Conservation (phyloP, 1,139 yeast genomes). For the Pichia sp. region DNA sequence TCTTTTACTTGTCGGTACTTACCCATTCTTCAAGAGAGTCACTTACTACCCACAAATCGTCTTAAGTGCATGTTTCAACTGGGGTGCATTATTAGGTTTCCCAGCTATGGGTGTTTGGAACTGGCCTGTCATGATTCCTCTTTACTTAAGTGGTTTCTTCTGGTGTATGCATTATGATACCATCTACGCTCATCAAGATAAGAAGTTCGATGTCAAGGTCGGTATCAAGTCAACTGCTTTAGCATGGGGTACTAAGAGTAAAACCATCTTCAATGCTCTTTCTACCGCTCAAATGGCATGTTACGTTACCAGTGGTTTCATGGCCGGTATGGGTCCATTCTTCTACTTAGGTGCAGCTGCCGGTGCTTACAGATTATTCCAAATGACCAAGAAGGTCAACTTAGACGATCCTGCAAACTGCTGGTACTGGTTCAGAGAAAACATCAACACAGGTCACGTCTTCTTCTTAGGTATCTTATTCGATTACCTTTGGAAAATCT, state of each 20-base stretch:
- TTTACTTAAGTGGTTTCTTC: slow-evolving; percentile 72
- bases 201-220: slow-evolving; percentile 77
- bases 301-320: slow-evolving; percentile 66
- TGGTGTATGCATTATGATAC: slow-evolving; percentile 99
- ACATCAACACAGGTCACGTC: slow-evolving; percentile 77
- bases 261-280: slow-evolving; percentile 61
- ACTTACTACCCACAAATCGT: slow-evolving; percentile 93
- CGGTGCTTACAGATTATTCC: slow-evolving; percentile 66
- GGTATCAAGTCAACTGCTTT: slow-evolving; percentile 96
- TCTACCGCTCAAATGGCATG: slow-evolving; percentile 66
- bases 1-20: slow-evolving; percentile 75
- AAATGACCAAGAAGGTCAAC: slow-evolving; percentile 69
- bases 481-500: slow-evolving; percentile 52
- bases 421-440: slow-evolving; percentile 76
- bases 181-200: slow-evolving; percentile 97
- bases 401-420: slow-evolving; percentile 78
- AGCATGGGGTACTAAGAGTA: slow-evolving; percentile 84
- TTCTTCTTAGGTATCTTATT: slow-evolving; percentile 73
- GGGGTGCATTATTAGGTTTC: slow-evolving; percentile 95
- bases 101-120: slow-evolving; percentile 93
- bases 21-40: slow-evolving; percentile 91
- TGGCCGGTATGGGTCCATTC: slow-evolving; percentile 86
- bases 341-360: slow-evolving; percentile 63
- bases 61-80: slow-evolving; percentile 80
- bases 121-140: slow-evolving; percentile 71